Base-by-base conservation (phyloP, 148 eudicot species). In the Linanthus parryae region DNA sequence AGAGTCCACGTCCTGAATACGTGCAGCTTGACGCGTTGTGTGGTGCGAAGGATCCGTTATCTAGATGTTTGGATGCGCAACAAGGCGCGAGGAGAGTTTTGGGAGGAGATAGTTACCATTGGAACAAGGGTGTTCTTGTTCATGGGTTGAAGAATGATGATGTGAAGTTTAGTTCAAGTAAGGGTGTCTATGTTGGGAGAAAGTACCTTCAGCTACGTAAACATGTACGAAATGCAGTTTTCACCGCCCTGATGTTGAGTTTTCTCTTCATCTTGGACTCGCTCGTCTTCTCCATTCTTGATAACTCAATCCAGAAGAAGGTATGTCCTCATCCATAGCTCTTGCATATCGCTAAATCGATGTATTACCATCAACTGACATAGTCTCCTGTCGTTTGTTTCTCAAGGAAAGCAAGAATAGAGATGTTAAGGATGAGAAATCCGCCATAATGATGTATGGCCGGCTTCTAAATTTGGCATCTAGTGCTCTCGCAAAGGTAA, bases 231-330 rank as follows among this genome's bases (percentile, higher is more conserved):
- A 73, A 74, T 1, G 41, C 76, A 57, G 51, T 67, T 68, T 64
- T 83, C 38, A 71, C 80, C 2, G 30, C 78, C 26, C 71, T 47
- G 59, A 23, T 83, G 65, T 67, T 79, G 58, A 73, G 54, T 54
- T 67, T 77, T 20, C 53, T 86, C 56, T 71, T 78, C 48, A 63
- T 83, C 60, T 68, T 85, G 77, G 92, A 86, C 69, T 90, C 89
- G 7, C 62, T 86, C 47, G 48, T 85, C 63, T 73, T 72, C 56
- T 56, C 74, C 2, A 44, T 62, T 36, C 65, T 83, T 36, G 81
- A 19, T 65, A 63, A 41, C 25, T 57, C 73, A 13, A 22, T 49
- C 34, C 40, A 54, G 40, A 18, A 31, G 18, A 52, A 64, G 78
- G 78, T 73, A 68, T 22, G 20, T 30, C 16, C 35, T 64, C 18